Percentiles rank a stretch among this genome's conserved stretches.
Conservation (phyloP, 2,329 filamentous ascomycete genomes). For the Fusarium denticulatum region DNA sequence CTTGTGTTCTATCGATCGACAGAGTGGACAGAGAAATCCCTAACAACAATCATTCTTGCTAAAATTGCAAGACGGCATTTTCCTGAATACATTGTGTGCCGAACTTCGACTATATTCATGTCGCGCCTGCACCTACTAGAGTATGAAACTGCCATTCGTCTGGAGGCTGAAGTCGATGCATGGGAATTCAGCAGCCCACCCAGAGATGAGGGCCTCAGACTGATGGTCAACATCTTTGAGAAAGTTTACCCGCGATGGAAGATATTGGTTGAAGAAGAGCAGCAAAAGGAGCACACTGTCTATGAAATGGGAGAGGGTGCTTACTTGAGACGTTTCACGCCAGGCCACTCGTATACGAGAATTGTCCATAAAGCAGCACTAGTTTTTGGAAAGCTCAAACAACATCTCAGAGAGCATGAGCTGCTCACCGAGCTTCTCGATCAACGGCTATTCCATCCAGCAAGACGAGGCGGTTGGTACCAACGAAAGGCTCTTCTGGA, state of each 20-base stretch:
- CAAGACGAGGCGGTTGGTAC: conserved; percentile 91
- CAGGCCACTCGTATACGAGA: conserved; percentile 91
- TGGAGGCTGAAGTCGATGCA: conserved; percentile 85
- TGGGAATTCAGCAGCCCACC: conserved; percentile 82
- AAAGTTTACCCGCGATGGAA: conserved; percentile 85
- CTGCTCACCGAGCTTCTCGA: conserved; percentile 78
- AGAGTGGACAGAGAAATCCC: conserved; percentile 96
- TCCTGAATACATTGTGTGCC: conserved; percentile 87
- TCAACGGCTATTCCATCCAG: conserved; percentile 86
- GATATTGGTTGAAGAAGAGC: conserved; percentile 75
- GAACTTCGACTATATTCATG: conserved; percentile 88
- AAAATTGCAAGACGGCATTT: conserved; percentile 90
- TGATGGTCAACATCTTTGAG: conserved; percentile 77
- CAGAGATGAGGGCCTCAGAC: conserved; percentile 70
- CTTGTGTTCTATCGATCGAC: conserved; percentile 96
- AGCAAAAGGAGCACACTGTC: conserved; percentile 77
- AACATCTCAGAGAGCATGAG: conserved; percentile 79
- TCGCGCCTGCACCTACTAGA: conserved; percentile 81
- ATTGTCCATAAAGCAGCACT: conserved; percentile 89
- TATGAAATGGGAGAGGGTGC: conserved; percentile 87
- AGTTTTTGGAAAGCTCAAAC: conserved; percentile 82
- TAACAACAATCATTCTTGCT: conserved; percentile 93
- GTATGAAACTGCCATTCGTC: conserved; percentile 86
- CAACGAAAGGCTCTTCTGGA: conserved; percentile 93
- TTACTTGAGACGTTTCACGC: conserved; percentile 89